These are phyloP conservation scores for Dichomitus squalens DNA, from an alignment of 1,284 basidiomycete genomes.

Conservation along the genomic window DNA sequence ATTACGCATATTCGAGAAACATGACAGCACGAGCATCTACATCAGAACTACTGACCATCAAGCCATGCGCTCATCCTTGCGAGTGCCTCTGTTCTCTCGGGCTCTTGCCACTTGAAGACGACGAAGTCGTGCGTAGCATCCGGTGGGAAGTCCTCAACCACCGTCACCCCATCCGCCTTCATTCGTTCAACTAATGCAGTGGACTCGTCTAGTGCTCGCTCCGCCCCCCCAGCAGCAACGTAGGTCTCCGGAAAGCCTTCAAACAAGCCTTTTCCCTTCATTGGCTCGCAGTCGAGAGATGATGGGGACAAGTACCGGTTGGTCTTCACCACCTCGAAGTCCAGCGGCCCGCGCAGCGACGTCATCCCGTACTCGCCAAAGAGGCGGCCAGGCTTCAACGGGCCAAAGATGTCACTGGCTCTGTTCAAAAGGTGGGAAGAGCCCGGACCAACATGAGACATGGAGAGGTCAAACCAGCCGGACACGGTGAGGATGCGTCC, in stretches of 20 bases:
- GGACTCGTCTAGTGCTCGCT: constrained; percentile 28
- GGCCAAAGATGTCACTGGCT: constrained; percentile 16
- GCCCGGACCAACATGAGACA: constrained; percentile 34
- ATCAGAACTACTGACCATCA: too few relatives aligned
- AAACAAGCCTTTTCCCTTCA: constrained; percentile 15
- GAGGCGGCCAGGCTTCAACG: constrained; percentile 1
- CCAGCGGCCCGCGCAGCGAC: constrained; percentile 15
- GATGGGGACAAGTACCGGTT: constrained; percentile 21
- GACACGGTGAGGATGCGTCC: constrained; percentile 57
- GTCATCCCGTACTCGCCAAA: constrained; percentile 11
- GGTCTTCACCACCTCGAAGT: constrained; percentile 19
- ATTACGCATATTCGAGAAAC: too few relatives aligned
- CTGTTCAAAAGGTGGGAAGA: constrained; percentile 17
- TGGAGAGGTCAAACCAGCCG: constrained; percentile 56
- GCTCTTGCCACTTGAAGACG: constrained; percentile 23
- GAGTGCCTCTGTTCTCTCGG: constrained; percentile 23
- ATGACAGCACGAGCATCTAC: too few relatives aligned
- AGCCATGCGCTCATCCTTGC: constrained; percentile 13
- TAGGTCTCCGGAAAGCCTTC: constrained; percentile 27
- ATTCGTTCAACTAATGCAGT: constrained; percentile 20
- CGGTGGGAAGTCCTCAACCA: constrained; percentile 11
- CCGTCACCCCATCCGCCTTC: constrained; percentile 18
- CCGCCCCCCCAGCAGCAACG: constrained; percentile 29
- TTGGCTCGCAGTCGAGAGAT: constrained; percentile 10
- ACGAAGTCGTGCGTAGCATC: constrained; percentile 25